Evolutionary conservation across 2,329 filamentous ascomycete genomes (phyloP).

Genomic region (Neonectria neomacrospora): DNA sequence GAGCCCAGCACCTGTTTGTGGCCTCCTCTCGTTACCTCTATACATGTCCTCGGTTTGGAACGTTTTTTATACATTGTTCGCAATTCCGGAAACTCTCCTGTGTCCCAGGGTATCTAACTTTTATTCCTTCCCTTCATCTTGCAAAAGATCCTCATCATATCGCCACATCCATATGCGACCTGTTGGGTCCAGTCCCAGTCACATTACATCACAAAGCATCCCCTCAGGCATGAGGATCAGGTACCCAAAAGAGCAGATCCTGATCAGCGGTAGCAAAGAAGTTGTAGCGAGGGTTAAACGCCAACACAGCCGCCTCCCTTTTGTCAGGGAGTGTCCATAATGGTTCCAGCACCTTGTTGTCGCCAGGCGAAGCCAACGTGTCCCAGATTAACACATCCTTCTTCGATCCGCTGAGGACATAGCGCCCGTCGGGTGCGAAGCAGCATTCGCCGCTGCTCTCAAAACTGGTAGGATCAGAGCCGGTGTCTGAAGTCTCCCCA

Average conservation of each 20-base stretch:
- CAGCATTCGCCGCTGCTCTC: constrained; percentile 82
- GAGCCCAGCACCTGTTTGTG: not conserved
- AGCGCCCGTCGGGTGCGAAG: constrained; percentile 90
- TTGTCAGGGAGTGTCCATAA: constrained; percentile 72
- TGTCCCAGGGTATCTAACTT: constrained; percentile 24
- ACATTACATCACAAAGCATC: too few relatives aligned
- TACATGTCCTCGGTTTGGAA: not conserved
- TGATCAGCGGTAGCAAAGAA: constrained; percentile 90
- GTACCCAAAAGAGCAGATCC: constrained; percentile 83
- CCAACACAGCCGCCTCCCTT: constrained; percentile 78
- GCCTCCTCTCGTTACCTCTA: not conserved
- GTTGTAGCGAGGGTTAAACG: constrained; percentile 92
- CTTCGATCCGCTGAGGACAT: constrained; percentile 82
- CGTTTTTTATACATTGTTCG: not conserved
- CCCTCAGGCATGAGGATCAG: constrained; percentile 68
- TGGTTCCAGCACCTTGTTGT: constrained; percentile 71
- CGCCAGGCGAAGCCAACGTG: constrained; percentile 66
- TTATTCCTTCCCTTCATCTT: not conserved
- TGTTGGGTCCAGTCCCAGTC: not conserved
- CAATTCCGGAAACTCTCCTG: constrained; percentile 7
- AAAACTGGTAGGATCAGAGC: constrained; percentile 49
- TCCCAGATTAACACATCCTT: constrained; percentile 90
- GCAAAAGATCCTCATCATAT: constrained; percentile 10
- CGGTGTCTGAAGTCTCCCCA: constrained; percentile 58
- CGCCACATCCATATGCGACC: not conserved